Conservation (phyloP, 2,329 filamentous ascomycete genomes). For the Trichoderma semiorbis region DNA sequence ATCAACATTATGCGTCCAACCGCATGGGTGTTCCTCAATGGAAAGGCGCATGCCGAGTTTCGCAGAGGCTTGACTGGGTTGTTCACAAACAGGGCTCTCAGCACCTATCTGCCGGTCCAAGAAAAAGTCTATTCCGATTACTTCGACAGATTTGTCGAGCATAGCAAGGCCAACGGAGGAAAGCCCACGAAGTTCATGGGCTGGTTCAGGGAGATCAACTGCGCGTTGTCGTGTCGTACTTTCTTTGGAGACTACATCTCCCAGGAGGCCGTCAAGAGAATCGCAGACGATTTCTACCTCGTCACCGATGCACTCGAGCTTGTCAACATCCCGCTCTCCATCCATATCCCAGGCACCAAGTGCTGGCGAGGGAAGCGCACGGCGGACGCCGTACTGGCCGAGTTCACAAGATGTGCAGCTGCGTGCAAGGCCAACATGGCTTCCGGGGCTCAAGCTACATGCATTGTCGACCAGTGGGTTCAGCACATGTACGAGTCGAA, state of each 20-base stretch:
- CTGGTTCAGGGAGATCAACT: constrained; percentile 8
- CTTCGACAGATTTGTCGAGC: constrained; percentile 4
- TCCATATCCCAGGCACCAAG: constrained; percentile 2
- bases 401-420: constrained; percentile 6
- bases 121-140: constrained; percentile 7
- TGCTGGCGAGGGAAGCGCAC: constrained; percentile 9
- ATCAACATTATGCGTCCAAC: constrained; percentile 14
- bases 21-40: constrained; percentile 13
- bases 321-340: constrained; percentile 4
- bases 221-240: constrained; percentile 1
- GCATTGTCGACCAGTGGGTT: constrained; percentile 10
- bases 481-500: not conserved
- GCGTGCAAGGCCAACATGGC: constrained; percentile 11
- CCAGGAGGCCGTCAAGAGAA: constrained; percentile 4
- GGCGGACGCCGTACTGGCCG: not conserved
- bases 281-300: constrained; percentile 8
- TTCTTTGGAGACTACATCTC: constrained; percentile 14
- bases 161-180: not conserved
- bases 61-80: not conserved
- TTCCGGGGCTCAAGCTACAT: not conserved
- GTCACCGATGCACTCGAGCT: constrained; percentile 5
- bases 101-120: constrained; percentile 4
- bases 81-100: constrained; percentile 10
- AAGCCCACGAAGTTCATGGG: not conserved
- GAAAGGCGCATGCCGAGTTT: constrained; percentile 7